Percentiles rank a stretch among this genome's conserved stretches.
Evolutionary conservation across 2,329 filamentous ascomycete species (phyloP).

Genomic region (Zymoseptoria pseudotritici): DNA sequence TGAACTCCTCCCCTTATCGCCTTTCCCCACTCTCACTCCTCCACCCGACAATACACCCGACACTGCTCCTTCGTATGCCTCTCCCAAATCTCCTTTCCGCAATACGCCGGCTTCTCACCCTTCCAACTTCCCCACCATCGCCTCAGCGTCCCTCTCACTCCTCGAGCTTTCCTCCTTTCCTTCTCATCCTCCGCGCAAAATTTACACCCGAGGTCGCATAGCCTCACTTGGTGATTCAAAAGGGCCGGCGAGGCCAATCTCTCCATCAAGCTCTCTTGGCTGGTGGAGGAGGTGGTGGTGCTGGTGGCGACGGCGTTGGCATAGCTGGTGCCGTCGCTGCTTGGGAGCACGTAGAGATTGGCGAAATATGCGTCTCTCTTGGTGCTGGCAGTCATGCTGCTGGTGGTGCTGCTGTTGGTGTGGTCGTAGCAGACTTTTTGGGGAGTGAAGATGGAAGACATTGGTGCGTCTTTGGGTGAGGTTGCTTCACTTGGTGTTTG

Average conservation of each 20-base stretch:
- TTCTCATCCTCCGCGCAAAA: background rate
- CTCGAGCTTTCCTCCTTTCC: background rate
- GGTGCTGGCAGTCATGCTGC: background rate
- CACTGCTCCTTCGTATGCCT: background rate
- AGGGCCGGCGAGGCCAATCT: background rate
- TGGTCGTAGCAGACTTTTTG: background rate
- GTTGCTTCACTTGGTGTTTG: background rate
- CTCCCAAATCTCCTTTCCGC: background rate
- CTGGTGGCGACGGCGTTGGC: background rate
- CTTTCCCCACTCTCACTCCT: background rate
- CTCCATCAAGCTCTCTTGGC: background rate
- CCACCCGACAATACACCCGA: background rate
- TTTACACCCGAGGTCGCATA: background rate
- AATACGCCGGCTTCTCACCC: background rate
- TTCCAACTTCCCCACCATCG: background rate
- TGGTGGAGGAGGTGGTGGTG: background rate
- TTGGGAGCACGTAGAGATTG: background rate
- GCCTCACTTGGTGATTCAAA: background rate
- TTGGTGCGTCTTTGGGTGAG: background rate
- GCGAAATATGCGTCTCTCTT: background rate
- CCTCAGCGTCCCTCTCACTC: background rate
- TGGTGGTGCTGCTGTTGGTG: background rate
- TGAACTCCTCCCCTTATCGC: background rate
- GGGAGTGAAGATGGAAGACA: background rate
- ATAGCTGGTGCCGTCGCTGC: background rate